Evolutionary conservation across 1,139 yeast species (phyloP).

Genomic region (Geotrichum klebahnii): DNA sequence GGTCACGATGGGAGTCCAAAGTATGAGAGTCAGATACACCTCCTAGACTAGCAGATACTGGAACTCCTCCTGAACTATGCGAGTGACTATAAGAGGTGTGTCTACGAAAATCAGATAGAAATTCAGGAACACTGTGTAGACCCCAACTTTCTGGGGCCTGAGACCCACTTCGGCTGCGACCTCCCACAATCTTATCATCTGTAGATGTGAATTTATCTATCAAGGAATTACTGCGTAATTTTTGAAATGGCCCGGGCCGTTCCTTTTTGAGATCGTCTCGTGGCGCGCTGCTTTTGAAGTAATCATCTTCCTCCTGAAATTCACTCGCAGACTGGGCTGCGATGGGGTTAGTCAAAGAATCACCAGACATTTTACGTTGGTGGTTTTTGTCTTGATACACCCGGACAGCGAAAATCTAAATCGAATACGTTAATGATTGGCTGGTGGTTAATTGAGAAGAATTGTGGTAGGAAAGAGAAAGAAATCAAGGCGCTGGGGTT

Average conservation of each 20-base stretch:
- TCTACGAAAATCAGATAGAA: slow-evolving; percentile 40
- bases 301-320: neutral
- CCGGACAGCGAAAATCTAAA: neutral
- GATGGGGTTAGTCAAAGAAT: neutral
- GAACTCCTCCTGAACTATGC: slow-evolving; percentile 3
- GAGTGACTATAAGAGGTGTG: slow-evolving; percentile 33
- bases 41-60: slow-evolving; percentile 23
- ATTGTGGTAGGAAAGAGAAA: neutral
- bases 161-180: slow-evolving; percentile 15
- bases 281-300: neutral
- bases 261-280: neutral
- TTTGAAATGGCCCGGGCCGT: slow-evolving; percentile 18
- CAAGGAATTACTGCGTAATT: slow-evolving; percentile 16
- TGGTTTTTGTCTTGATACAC: neutral
- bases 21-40: slow-evolving; percentile 22
- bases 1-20: slow-evolving; percentile 11
- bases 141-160: slow-evolving; percentile 34
- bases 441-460: too few species aligned
- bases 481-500: neutral
- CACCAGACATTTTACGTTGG: slow-evolving; percentile 3
- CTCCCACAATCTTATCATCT: neutral
- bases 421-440: too few species aligned
- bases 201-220: slow-evolving; percentile 5
- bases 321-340: neutral
- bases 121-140: slow-evolving; percentile 39